Percentiles rank a stretch among this genome's conserved stretches.
Conservation (phyloP, 768 basidiomycete species). For the Kwoniella mangroviensis region DNA sequence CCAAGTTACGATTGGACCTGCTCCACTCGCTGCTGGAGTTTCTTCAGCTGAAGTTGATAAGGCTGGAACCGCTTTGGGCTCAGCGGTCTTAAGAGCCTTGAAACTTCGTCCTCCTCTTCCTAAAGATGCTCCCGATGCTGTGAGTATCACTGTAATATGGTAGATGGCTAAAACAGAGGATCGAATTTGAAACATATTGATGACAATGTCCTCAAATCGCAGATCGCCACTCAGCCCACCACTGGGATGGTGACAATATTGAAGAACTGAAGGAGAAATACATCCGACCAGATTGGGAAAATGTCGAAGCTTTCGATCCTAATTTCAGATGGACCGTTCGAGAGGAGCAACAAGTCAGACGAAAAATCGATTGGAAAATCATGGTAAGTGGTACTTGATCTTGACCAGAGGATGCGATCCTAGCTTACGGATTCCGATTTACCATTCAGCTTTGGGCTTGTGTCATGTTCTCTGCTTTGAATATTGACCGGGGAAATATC, state of each 20-base stretch:
- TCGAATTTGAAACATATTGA: too few relatives aligned
- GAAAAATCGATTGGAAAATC: constrained; percentile 68
- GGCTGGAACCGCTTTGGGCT: constrained; percentile 28
- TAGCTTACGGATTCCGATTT: neutral
- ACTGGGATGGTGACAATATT: constrained; percentile 44
- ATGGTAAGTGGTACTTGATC: constrained; percentile 57
- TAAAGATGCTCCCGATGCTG: constrained; percentile 28
- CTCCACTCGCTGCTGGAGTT: constrained; percentile 10
- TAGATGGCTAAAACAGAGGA: too few relatives aligned
- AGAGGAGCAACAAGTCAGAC: constrained; percentile 65
- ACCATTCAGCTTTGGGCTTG: constrained; percentile 41
- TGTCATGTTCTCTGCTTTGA: constrained; percentile 66
- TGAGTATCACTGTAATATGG: constrained; percentile 6
- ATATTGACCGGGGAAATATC: constrained; percentile 63
- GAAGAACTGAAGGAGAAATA: constrained; percentile 28
- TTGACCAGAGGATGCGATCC: neutral
- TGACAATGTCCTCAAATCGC: neutral
- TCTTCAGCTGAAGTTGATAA: constrained; percentile 18
- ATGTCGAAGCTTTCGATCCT: constrained; percentile 68
- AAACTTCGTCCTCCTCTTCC: constrained; percentile 22
- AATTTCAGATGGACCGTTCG: constrained; percentile 73
- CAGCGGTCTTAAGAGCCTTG: constrained; percentile 26
- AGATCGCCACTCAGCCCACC: constrained; percentile 46
- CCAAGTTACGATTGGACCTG: neutral
- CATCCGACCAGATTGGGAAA: constrained; percentile 31